A percentile compares a stretch with the other conserved stretches of the same genome.
These are phyloP conservation scores for Xylaria sp. DNA, from an alignment of 2,329 filamentous ascomycete species.

Conservation along the genomic window DNA sequence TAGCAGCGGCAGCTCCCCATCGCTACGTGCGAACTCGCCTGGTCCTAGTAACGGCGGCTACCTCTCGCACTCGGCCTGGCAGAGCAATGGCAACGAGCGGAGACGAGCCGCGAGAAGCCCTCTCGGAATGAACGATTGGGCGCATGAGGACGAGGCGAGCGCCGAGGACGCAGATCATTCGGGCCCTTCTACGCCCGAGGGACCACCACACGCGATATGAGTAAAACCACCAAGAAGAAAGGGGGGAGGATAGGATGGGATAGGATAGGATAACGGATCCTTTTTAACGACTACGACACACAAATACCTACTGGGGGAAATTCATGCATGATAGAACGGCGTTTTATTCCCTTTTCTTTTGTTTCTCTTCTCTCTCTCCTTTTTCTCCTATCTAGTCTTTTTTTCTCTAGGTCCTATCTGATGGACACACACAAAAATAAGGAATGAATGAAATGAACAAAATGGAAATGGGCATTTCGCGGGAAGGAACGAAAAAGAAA, in stretches of 20 bases:
- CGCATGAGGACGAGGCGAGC: constrained; percentile 1
- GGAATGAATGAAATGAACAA: no score
- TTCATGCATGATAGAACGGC: constrained; percentile 18
- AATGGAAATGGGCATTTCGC: no score
- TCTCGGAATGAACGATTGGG: constrained; percentile 26
- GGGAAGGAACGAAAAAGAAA: no score
- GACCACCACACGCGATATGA: neutral
- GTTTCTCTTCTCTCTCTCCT: no score
- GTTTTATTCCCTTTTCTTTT: constrained; percentile 4
- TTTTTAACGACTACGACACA: constrained; percentile 3
- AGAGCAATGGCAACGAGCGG: constrained; percentile 25
- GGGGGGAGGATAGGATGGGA: no score
- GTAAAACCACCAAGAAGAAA: no score
- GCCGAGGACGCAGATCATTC: neutral
- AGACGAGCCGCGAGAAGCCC: constrained; percentile 36
- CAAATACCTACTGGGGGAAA: no score
- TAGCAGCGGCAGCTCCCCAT: constrained; percentile 16
- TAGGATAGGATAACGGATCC: no score
- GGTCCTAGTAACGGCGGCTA: constrained; percentile 13
- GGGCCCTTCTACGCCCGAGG: neutral
- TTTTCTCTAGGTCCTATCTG: neutral
- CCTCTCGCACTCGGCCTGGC: constrained; percentile 17
- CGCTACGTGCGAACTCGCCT: constrained; percentile 14
- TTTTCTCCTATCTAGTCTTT: neutral
- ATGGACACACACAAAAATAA: no score